Evolutionary conservation across 2,329 filamentous ascomycete genomes (phyloP).

Genomic region (Beauveria sp.): DNA sequence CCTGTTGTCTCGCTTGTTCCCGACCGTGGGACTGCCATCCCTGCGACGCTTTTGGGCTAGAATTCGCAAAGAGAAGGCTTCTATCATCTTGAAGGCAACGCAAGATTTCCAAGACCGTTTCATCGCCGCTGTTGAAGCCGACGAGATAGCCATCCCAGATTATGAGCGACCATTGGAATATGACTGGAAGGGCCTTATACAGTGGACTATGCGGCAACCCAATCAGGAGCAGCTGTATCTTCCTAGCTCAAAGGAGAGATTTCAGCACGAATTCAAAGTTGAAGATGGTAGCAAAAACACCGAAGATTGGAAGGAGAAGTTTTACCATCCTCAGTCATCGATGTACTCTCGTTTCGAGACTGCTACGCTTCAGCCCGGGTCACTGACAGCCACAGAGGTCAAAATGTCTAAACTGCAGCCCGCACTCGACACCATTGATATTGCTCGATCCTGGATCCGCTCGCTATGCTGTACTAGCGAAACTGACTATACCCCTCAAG

Average conservation of each 20-base stretch:
- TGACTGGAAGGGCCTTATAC: constrained; percentile 59
- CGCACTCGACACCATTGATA: constrained; percentile 24
- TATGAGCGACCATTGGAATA: constrained; percentile 57
- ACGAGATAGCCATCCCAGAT: constrained; percentile 53
- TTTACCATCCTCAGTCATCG: constrained; percentile 45
- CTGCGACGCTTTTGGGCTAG: constrained; percentile 49
- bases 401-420: background rate
- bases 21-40: constrained; percentile 40
- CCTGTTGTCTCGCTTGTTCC: constrained; percentile 48
- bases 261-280: constrained; percentile 37
- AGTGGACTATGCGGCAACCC: constrained; percentile 55
- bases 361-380: constrained; percentile 41
- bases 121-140: constrained; percentile 56
- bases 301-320: constrained; percentile 49
- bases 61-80: constrained; percentile 42
- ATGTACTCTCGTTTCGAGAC: constrained; percentile 52
- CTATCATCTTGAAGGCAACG: constrained; percentile 46
- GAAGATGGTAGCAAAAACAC: constrained; percentile 24
- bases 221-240: constrained; percentile 39
- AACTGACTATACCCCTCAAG: constrained; percentile 38
- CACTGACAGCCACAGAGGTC: constrained; percentile 18
- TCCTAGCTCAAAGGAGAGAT: constrained; percentile 36
- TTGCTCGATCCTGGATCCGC: constrained; percentile 53
- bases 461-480: constrained; percentile 49
- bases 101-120: constrained; percentile 59